A percentile compares a stretch with the other conserved stretches of the same genome.
Conservation (phyloP, 352 stramenopile genomes). For the Peronosclerospora sorghi region DNA sequence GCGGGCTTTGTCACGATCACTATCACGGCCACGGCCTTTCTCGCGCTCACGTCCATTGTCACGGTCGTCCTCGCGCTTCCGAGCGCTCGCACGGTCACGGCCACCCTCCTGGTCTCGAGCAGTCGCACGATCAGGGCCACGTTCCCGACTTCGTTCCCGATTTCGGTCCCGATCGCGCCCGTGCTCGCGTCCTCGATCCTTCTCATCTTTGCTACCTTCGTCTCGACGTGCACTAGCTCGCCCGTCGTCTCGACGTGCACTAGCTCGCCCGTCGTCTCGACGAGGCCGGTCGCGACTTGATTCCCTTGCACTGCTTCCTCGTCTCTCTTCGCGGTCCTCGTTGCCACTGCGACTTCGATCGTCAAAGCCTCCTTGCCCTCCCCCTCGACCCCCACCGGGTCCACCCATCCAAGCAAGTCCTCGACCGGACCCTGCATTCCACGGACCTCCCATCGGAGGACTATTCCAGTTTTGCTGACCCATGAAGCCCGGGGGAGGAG, state of each 20-base stretch:
- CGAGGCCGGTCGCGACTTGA: slow-evolving; percentile 44
- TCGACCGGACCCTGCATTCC: slow-evolving; percentile 28
- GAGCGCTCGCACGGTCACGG: slow-evolving; percentile 15
- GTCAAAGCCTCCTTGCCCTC: slow-evolving; percentile 22
- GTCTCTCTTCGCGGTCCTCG: slow-evolving; percentile 22
- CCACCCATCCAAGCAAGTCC: slow-evolving; percentile 48
- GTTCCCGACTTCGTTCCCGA: slow-evolving; percentile 15
- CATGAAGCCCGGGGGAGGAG: slow-evolving; percentile 34
- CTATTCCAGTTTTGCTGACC: slow-evolving; percentile 35
- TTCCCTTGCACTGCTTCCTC: slow-evolving; percentile 25
- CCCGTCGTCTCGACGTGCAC: slow-evolving; percentile 17
- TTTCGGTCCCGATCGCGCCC: too few relatives aligned
- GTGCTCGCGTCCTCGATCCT: too few relatives aligned
- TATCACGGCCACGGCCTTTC: neutral
- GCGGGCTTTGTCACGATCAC: slow-evolving; percentile 2
- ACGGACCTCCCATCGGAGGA: slow-evolving; percentile 31
- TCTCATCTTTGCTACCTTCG: neutral
- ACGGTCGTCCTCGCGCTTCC: slow-evolving; percentile 11
- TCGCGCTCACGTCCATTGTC: slow-evolving; percentile 13
- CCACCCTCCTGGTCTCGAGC: too few relatives aligned
- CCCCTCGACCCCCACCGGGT: slow-evolving; percentile 20
- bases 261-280: slow-evolving; percentile 18
- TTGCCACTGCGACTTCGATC: slow-evolving; percentile 31
- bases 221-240: slow-evolving; percentile 16
- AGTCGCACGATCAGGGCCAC: too few relatives aligned